Conservation (phyloP, 1,139 yeast genomes). For the Hansenula sp. region DNA sequence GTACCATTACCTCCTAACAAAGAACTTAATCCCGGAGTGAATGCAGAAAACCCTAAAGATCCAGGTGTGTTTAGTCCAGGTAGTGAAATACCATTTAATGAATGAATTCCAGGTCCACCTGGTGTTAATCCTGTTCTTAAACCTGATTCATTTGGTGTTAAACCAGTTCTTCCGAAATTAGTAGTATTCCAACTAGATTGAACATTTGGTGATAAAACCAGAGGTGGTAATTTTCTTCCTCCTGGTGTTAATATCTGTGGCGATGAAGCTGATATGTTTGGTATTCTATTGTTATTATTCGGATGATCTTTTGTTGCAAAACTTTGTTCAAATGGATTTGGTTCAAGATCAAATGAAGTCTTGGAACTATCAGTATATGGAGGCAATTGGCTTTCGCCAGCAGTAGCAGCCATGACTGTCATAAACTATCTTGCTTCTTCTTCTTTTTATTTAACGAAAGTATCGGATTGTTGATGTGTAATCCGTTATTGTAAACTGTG, state of each 20-base stretch:
- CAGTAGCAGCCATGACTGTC: constrained; percentile 3
- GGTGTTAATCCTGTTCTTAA: constrained; percentile 65
- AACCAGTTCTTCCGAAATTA: constrained; percentile 43
- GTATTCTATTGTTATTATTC: not conserved
- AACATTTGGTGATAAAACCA: constrained; percentile 32
- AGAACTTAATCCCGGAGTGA: constrained; percentile 41
- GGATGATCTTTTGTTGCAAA: constrained; percentile 48
- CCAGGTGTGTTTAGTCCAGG: constrained; percentile 45
- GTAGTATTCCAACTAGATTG: constrained; percentile 22
- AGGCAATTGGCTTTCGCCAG: not conserved
- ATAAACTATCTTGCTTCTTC: too few species aligned
- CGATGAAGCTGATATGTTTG: constrained; percentile 27
- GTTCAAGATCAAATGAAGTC: constrained; percentile 68
- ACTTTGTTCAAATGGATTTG: constrained; percentile 92
- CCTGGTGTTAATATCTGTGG: constrained; percentile 61
- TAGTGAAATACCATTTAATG: constrained; percentile 26
- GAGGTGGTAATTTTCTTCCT: constrained; percentile 51
- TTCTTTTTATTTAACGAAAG: not conserved
- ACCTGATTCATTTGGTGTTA: constrained; percentile 68
- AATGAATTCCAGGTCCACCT: constrained; percentile 27
- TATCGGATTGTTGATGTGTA: not conserved
- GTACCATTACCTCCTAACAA: constrained; percentile 30
- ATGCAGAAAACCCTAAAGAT: constrained; percentile 18
- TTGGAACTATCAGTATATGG: constrained; percentile 4
- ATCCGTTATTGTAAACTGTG: too few species aligned